Evolutionary conservation across 1,284 basidiomycete species (phyloP), one percentile per base, ranked within the genome.

Genomic region (Mycena sp.): DNA sequence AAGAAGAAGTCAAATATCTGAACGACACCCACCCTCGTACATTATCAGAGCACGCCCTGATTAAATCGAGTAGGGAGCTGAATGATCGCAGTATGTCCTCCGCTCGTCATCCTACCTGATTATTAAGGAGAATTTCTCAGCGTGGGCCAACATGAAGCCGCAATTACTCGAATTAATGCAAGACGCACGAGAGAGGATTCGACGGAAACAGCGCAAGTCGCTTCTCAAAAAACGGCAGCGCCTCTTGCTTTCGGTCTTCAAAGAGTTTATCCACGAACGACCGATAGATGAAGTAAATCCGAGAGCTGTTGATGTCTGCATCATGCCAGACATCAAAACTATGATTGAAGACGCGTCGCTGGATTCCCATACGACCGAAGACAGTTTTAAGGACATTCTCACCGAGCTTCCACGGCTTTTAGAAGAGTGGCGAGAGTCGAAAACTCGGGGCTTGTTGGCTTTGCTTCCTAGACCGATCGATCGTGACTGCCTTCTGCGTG

Each of bases 221-320:
- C 49, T 67, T 7, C 58, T 68, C 50, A 68, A 68, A 45, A 50
- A 59, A 7, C 67, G 69, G n/a, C 59, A 63, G 32, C 56, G 56
- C 17, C 40, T 68, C 29, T 14, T 70, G 23, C 41, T 67, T 25
- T 58, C 48, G 5, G 28, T 63, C 16, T 29, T 70, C 30, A 54
- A 65, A 38, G 51, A 35, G 5, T 67, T 58, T 29, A 43, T 43
- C 17, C 50, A 45, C 35, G 56, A 50, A 21, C 55, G 56, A 17
- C 65, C 59, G 5, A 32, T 68, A 16, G 58, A 64, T 37, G 61
- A 67, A 30, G 30, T 69, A 23, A 45, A 63, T 21, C 67, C 67
- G 14, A 43, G 61, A 28, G 50, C 63, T 26, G 46, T 62, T 37
- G 69, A 70, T 32, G 25, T 67, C 21, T 67, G 65, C 35, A 35